phyloP scores from a whole-genome alignment of 2,329 filamentous ascomycete species.

The Penicillium sp. region DNA sequence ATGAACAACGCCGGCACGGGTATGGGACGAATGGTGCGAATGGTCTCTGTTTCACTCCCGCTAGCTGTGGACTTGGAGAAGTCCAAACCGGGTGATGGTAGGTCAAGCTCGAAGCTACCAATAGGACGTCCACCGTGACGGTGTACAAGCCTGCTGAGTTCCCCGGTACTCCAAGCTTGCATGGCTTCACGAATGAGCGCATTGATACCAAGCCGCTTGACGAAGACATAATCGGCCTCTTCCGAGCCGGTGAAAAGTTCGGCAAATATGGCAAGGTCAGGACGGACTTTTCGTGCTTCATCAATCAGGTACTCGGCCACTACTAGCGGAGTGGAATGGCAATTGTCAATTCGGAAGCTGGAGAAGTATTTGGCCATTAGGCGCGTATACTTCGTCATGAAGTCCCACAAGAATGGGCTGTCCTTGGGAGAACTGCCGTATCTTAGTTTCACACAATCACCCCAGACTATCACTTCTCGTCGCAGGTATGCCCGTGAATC shows the following conservation, averaged over 20 bases:
- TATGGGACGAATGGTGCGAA: constrained; percentile 82
- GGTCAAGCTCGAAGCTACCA: constrained; percentile 95
- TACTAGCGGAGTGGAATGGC: constrained; percentile 91
- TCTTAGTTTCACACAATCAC: constrained; percentile 95
- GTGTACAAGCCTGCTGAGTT: constrained; percentile 91
- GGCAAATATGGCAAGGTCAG: constrained; percentile 88
- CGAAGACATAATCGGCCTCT: constrained; percentile 94
- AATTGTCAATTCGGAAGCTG: constrained; percentile 97
- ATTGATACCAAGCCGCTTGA: constrained; percentile 88
- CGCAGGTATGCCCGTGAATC: constrained; percentile 91
- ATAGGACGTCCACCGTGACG: constrained; percentile 92
- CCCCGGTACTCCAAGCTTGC: constrained; percentile 95
- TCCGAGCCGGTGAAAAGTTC: constrained; percentile 96
- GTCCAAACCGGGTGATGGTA: constrained; percentile 66
- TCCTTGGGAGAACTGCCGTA: constrained; percentile 82
- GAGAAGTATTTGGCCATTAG: constrained; percentile 94
- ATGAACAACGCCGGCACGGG: constrained; percentile 95
- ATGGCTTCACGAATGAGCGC: constrained; percentile 95
- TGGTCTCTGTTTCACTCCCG: constrained; percentile 58
- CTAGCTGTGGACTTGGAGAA: constrained; percentile 34
- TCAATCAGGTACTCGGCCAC: constrained; percentile 96
- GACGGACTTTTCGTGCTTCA: constrained; percentile 84
- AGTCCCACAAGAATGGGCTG: constrained; percentile 92
- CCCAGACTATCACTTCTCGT: constrained; percentile 96
- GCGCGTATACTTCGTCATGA: constrained; percentile 91